These are phyloP conservation scores for Aspergillus brasiliensis DNA, from an alignment of 2,329 filamentous ascomycete genomes.

Conservation along the genomic window DNA sequence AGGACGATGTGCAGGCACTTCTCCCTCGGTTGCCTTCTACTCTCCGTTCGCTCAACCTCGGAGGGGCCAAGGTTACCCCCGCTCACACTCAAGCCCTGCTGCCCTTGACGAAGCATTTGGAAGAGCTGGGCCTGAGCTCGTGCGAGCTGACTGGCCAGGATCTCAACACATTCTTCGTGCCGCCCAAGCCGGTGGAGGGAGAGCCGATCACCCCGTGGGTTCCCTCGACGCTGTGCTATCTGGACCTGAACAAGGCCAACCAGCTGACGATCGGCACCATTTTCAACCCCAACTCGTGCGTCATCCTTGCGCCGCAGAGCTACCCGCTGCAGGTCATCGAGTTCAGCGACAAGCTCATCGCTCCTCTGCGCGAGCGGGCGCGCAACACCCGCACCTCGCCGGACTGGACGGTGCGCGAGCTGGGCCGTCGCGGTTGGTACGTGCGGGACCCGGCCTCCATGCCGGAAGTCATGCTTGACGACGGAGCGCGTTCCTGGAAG, in stretches of 20 bases:
- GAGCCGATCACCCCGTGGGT: constrained; percentile 46
- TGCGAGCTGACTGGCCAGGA: constrained; percentile 65
- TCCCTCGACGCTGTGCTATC: constrained; percentile 68
- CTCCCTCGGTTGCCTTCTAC: constrained; percentile 67
- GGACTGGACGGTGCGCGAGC: constrained; percentile 71
- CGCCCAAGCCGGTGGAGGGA: constrained; percentile 9
- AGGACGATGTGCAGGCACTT: constrained; percentile 65
- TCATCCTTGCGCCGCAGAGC: constrained; percentile 61
- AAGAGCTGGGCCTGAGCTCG: constrained; percentile 74
- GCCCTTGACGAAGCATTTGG: constrained; percentile 69
- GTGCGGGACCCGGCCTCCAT: constrained; percentile 49
- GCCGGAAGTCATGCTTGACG: constrained; percentile 46
- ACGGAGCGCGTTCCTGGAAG: constrained; percentile 71
- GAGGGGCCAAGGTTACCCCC: constrained; percentile 69
- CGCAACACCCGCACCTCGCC: constrained; percentile 56
- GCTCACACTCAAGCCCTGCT: constrained; percentile 66
- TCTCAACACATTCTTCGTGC: constrained; percentile 64
- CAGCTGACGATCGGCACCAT: constrained; percentile 59
- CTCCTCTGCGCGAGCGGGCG: constrained; percentile 64
- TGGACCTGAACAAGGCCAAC: constrained; percentile 74
- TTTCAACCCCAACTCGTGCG: constrained; percentile 56
- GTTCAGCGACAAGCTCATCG: constrained; percentile 68
- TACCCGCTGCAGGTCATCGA: constrained; percentile 76
- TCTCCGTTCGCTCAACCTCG: constrained; percentile 73
- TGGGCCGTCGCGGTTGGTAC: constrained; percentile 70